A percentile compares a stretch with the other conserved stretches of the same genome.
Conservation (phyloP, 176 grass and related monocot genomes). For the Chloris gayana region DNA sequence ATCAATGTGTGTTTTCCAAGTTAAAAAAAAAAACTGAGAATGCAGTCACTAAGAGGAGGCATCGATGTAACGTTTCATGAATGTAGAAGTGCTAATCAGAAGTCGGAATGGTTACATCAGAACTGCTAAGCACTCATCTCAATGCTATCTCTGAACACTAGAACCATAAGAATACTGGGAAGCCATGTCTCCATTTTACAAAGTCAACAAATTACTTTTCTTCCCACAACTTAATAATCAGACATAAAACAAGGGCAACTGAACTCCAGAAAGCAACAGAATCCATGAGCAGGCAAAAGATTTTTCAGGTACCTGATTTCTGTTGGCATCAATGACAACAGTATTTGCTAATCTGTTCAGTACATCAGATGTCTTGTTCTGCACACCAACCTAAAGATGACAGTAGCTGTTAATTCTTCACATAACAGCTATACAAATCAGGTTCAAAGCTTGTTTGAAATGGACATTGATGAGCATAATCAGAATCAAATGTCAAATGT, state of each 20-base stretch:
- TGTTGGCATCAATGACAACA: slow-evolving; percentile 84
- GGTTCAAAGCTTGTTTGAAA: slow-evolving; percentile 16
- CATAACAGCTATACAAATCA: slow-evolving; percentile 19
- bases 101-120: not conserved
- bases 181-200: not conserved
- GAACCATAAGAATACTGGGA: not conserved
- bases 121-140: slow-evolving; percentile 13
- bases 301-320: slow-evolving; percentile 76
- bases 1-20: not conserved
- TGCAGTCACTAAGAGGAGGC: not conserved
- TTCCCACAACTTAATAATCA: not conserved
- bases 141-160: slow-evolving; percentile 1
- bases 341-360: slow-evolving; percentile 71
- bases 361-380: slow-evolving; percentile 74
- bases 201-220: slow-evolving; percentile 2
- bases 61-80: slow-evolving; percentile 15
- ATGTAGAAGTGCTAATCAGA: slow-evolving; percentile 8
- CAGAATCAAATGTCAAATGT: not conserved
- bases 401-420: slow-evolving; percentile 6
- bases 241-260: slow-evolving; percentile 1
- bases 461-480: slow-evolving; percentile 11
- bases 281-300: not conserved
- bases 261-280: slow-evolving; percentile 17
- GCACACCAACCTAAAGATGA: slow-evolving; percentile 81
- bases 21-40: not conserved